Evolutionary conservation across 768 basidiomycete genomes (phyloP).

Genomic region (Sarcodon sp.): DNA sequence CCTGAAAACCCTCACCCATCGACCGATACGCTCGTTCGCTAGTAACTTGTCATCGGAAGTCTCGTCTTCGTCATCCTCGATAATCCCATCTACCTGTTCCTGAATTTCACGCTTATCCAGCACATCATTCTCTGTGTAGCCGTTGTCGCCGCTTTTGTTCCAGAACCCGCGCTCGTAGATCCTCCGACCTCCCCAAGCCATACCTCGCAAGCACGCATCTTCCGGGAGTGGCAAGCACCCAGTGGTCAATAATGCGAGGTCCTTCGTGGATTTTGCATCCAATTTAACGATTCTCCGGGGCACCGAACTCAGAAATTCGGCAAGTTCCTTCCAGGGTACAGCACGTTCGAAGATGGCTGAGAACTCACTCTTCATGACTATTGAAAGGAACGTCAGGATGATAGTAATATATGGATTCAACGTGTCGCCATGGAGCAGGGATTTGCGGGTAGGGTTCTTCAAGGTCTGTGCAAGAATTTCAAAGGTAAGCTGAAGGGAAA

Average conservation of each 20-base stretch:
- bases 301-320: slow-evolving; percentile 45
- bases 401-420: slow-evolving; percentile 84
- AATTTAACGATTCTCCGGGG: slow-evolving; percentile 37
- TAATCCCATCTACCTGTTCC: slow-evolving; percentile 55
- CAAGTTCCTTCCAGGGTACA: slow-evolving; percentile 77
- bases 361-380: slow-evolving; percentile 46
- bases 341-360: slow-evolving; percentile 58
- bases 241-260: slow-evolving; percentile 41
- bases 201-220: slow-evolving; percentile 92
- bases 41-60: slow-evolving; percentile 25
- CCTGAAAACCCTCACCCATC: slow-evolving; percentile 72
- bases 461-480: slow-evolving; percentile 64
- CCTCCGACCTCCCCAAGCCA: slow-evolving; percentile 89
- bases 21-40: slow-evolving; percentile 27
- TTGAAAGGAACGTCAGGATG: slow-evolving; percentile 80
- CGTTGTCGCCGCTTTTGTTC: slow-evolving; percentile 58
- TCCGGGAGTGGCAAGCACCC: slow-evolving; percentile 68
- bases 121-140: slow-evolving; percentile 65
- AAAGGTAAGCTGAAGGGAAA: slow-evolving; percentile 72
- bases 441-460: slow-evolving; percentile 46
- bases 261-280: slow-evolving; percentile 31
- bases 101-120: slow-evolving; percentile 51
- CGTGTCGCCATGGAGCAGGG: slow-evolving; percentile 36
- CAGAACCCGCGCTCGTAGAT: slow-evolving; percentile 93
- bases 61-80: slow-evolving; percentile 65